Conservation (phyloP, 768 basidiomycete genomes). For the Tulasnella sp. region DNA sequence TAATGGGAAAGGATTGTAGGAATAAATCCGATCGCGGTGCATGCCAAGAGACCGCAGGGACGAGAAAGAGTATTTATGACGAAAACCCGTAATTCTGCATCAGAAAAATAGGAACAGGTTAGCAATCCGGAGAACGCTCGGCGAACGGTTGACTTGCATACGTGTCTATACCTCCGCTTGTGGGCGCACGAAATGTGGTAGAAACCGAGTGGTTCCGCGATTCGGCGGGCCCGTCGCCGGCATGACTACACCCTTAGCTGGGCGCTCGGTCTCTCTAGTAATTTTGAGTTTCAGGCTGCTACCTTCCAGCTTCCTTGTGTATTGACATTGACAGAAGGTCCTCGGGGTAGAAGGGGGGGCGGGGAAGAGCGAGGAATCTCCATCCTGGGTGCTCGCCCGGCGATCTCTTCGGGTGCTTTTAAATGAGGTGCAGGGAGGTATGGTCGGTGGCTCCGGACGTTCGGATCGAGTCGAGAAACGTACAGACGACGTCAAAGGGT, state of each 20-base stretch:
- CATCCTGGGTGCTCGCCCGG: not conserved
- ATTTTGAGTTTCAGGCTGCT: not conserved
- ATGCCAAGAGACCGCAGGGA: not conserved
- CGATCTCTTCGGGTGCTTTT: not conserved
- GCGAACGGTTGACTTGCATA: not conserved
- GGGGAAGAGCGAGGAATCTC: not conserved
- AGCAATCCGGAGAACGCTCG: not conserved
- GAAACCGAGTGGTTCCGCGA: not conserved
- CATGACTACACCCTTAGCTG: not conserved
- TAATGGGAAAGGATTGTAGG: not conserved
- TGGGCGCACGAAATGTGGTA: not conserved
- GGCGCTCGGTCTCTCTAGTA: not conserved
- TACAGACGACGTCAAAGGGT: not conserved
- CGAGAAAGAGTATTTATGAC: not conserved
- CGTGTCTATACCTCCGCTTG: not conserved
- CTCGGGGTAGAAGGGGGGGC: not conserved
- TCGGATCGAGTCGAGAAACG: not conserved
- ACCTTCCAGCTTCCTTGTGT: not conserved
- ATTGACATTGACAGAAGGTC: not conserved
- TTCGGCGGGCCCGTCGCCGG: not conserved
- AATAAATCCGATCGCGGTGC: not conserved
- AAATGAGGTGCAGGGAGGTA: not conserved
- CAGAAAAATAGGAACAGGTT: not conserved
- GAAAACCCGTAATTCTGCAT: not conserved
- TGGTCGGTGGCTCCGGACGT: not conserved